Evolutionary conservation across 345 rosid species (phyloP), one percentile per base, ranked within the genome.

Genomic region (Heritiera fomes): DNA sequence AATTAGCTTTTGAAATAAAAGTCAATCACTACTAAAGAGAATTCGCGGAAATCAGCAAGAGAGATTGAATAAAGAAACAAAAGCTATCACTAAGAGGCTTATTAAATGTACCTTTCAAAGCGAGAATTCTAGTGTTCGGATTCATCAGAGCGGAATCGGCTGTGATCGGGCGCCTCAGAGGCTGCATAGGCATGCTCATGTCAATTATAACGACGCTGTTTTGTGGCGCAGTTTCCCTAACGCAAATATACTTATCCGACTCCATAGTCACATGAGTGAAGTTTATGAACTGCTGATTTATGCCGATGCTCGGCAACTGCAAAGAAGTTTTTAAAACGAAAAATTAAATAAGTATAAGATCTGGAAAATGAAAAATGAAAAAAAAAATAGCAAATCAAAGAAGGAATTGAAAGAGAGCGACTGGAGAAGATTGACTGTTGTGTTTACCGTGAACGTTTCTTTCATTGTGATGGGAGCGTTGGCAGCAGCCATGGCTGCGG

Each of bases 121-220:
- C 94, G 75, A 88, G 96, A 82, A 93, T 88, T 83, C 89, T 89
- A 9, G 98, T 86, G 81, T 90, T 88, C 2, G 96, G 98, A 73
- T 92, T 91, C 98, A 91, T 91, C 23, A 90, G 87, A 20, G 95
- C 94, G 11, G 97, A 94, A 62, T 92, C 92, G 7, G 97, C 98
- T 45, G 94, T 94, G 71, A 94, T 92, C 71, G 95, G 95, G 80
- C 98, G 87, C 72, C 97, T 81, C 55, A 92, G 66, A 46, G 97
- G 98, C 84, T 94, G 97, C 83, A 81, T 89, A 50, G 98, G 97
- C 95, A 90, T 87, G 79, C 59, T 91, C 97, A 94, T 92, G 78
- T 90, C 98, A 53, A 92, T 77, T 73, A 94, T 89, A 17, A 92
- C 97, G 53, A 92, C 95, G 76, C 93, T 92, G 68, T 91, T 91